Base-by-base conservation (phyloP, 2,329 filamentous ascomycete genomes). In the Rutstroemia sp. region DNA sequence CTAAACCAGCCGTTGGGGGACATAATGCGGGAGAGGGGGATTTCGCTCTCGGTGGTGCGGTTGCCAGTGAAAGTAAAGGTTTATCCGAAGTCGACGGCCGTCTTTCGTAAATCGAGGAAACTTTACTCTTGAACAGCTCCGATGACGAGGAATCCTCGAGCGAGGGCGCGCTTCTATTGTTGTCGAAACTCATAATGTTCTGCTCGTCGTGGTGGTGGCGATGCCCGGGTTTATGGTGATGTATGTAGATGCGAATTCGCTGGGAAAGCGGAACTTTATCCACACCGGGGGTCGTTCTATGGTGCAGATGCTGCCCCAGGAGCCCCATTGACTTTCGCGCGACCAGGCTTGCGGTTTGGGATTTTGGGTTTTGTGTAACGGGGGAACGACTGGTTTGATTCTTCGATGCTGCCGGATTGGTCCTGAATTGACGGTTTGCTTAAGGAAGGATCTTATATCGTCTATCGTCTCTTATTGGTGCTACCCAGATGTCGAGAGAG, bases 171-270 rank as follows among this genome's bases (percentile, higher is more conserved):
- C 27, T 48, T 4, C 30, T 25, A 10, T 51, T 44, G 23, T 44
- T 49, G 10, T 44, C 25, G 21, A 25, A 6, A 25, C 19, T 30
- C 45, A 44, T 50, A 2, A n/a, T 50, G 12, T 44, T 27, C 6
- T 45, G 19, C 25, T 50, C 45, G 16, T 36, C 14, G 23, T 55
- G 52, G 45, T 56, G 17, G 16, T 51, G 36, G 40, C 34, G n/a
- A 27, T 51, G 38, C 10, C 40, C 38, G 4, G 53, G 46, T 45
- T 34, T 51, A 45, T 51, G 53, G 17, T 51, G 47, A 14, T 48
- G 39, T 6, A 56, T 56, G 16, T 48, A 56, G 25, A 51, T 51
- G 8, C 53, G 47, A 51, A 56, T 36, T 9, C 47, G 53, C 30
- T 56, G 53, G 6, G 38, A 36, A 16, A 56, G 40, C 10, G 53